Conservation (phyloP, 371 early-diverging fungal genomes). For the Cokeromyces recurvatus region DNA sequence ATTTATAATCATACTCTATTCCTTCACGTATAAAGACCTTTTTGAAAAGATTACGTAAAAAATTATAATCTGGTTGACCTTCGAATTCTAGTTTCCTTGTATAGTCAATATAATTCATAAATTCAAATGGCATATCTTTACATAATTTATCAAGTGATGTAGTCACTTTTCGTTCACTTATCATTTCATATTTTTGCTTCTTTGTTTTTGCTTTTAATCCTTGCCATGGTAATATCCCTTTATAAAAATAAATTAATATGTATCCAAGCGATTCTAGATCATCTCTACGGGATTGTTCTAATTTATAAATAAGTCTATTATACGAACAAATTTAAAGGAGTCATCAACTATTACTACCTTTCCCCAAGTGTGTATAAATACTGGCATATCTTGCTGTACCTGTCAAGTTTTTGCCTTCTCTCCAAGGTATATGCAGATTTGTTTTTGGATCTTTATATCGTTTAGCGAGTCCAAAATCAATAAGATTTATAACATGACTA, state of each 20-base stretch:
- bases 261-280: constrained; percentile 98
- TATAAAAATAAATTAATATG: constrained; percentile 97
- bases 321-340: not conserved
- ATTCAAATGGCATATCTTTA: constrained; percentile 90
- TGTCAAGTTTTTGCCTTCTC: constrained; percentile 93
- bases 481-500: constrained; percentile 80
- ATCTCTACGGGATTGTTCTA: constrained; percentile 97
- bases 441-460: constrained; percentile 93
- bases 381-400: constrained; percentile 99
- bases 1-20: constrained; percentile 87
- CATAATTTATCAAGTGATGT: constrained; percentile 92
- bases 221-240: constrained; percentile 99
- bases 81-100: constrained; percentile 94
- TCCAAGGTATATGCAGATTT: constrained; percentile 93
- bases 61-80: constrained; percentile 95
- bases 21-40: constrained; percentile 87
- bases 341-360: constrained; percentile 55
- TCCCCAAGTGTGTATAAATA: constrained; percentile 97
- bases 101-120: constrained; percentile 91
- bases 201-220: constrained; percentile 96
- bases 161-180: constrained; percentile 97
- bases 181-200: constrained; percentile 97
- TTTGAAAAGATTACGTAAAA: constrained; percentile 88
- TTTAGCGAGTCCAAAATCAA: constrained; percentile 99
- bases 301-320: not conserved